Conservation (phyloP, 2,329 filamentous ascomycete species). For the Fusarium torreyae region DNA sequence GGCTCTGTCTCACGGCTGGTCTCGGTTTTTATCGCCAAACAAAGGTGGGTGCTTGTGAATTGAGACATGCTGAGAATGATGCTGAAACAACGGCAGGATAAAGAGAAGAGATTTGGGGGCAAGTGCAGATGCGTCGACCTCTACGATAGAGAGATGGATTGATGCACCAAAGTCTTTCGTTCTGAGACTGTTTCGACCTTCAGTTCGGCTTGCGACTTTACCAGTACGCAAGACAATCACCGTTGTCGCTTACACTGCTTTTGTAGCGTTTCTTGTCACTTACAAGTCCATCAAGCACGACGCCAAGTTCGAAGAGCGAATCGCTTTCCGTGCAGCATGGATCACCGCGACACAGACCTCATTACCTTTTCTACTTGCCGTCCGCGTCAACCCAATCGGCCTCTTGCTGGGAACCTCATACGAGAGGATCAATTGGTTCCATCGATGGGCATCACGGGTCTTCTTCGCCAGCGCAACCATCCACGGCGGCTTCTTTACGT, state of each 20-base stretch:
- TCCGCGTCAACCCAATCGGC: conserved; percentile 46
- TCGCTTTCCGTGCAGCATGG: conserved; percentile 49
- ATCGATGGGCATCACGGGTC: conserved; percentile 45
- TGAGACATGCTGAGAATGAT: background rate
- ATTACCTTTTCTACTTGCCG: conserved; percentile 44
- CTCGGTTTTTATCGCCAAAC: conserved; percentile 40
- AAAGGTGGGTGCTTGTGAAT: conserved; percentile 38
- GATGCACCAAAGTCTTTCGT: conserved; percentile 31
- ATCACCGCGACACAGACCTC: conserved; percentile 46
- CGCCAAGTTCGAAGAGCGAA: conserved; percentile 46
- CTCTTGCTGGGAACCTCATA: conserved; percentile 47
- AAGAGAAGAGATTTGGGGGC: conserved; percentile 34
- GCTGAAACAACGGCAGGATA: conserved; percentile 25
- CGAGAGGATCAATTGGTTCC: conserved; percentile 49
- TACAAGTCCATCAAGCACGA: conserved; percentile 49
- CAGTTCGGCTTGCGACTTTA: conserved; percentile 29
- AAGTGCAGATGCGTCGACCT: conserved; percentile 30
- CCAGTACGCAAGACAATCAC: conserved; percentile 38
- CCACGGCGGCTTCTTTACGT: conserved; percentile 46
- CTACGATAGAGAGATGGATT: conserved; percentile 34
- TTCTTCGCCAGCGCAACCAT: conserved; percentile 48
- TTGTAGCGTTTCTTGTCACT: conserved; percentile 44
- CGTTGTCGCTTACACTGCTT: conserved; percentile 38
- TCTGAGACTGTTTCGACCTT: conserved; percentile 17
- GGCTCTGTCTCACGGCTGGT: conserved; percentile 35